phyloP scores from a whole-genome alignment of 108 stramenopile genomes.

The Cyclotella choctawhatcheeana region DNA sequence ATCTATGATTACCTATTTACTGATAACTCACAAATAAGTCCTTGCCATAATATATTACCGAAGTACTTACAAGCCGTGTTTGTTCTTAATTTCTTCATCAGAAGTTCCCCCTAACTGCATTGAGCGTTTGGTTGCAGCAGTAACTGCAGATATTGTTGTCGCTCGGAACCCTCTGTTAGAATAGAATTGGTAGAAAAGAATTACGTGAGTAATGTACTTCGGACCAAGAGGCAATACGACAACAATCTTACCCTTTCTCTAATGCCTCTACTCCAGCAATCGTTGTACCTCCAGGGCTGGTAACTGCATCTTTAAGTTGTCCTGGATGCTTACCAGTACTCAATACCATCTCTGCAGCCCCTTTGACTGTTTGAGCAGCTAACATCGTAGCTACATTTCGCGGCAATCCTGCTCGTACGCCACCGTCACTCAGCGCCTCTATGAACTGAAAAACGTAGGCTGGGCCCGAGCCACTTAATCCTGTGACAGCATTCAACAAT shows the following conservation, averaged over 20 bases:
- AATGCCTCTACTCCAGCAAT: conserved; percentile 94
- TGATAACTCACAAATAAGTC: no score
- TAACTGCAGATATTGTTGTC: conserved; percentile 75
- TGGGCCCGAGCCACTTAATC: conserved; percentile 93
- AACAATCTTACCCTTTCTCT: conserved; percentile 78
- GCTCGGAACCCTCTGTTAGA: conserved; percentile 69
- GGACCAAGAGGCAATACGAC: not conserved
- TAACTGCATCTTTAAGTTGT: conserved; percentile 89
- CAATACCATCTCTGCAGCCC: conserved; percentile 96
- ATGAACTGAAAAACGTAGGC: conserved; percentile 96
- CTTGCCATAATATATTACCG: no score
- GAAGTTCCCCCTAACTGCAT: conserved; percentile 79
- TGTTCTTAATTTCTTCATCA: conserved; percentile 70
- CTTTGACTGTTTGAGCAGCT: conserved; percentile 95
- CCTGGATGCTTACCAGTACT: conserved; percentile 92
- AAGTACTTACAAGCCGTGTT: conserved; percentile 71
- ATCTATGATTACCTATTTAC: no score
- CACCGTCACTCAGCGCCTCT: conserved; percentile 97
- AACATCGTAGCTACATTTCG: conserved; percentile 85
- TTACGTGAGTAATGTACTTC: not conserved
- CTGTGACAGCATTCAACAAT: conserved; percentile 90
- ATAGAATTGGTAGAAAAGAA: not conserved
- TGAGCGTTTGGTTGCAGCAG: conserved; percentile 74
- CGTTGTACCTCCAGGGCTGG: conserved; percentile 94
- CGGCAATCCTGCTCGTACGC: conserved; percentile 91